phyloP scores from a whole-genome alignment of 1,139 yeast species.

The Taphrina populina region DNA sequence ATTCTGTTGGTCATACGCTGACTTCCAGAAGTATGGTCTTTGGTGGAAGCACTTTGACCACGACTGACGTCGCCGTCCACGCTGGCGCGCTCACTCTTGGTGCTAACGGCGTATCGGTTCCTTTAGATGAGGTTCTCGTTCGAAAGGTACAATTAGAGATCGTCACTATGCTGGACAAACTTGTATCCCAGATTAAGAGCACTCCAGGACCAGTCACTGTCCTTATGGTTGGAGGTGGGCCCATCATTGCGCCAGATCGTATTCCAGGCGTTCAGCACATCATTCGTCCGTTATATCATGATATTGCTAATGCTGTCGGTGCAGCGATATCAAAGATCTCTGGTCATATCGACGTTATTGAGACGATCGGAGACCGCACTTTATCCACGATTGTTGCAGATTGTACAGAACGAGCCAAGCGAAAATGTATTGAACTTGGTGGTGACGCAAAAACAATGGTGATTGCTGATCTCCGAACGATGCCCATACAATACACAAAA shows the following conservation, averaged over 20 bases:
- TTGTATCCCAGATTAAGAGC: constrained; percentile 50
- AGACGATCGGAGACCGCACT: constrained; percentile 37
- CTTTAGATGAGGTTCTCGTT: constrained; percentile 37
- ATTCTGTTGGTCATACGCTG: constrained; percentile 49
- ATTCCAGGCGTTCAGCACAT: constrained; percentile 50
- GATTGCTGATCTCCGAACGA: constrained; percentile 38
- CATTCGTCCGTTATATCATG: constrained; percentile 47
- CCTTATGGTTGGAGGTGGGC: constrained; percentile 52
- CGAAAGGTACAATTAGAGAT: constrained; percentile 41
- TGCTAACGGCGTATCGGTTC: constrained; percentile 40
- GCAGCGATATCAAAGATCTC: constrained; percentile 52
- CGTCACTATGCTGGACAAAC: constrained; percentile 45
- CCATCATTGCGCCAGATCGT: constrained; percentile 47
- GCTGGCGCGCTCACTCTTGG: constrained; percentile 41
- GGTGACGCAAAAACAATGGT: constrained; percentile 36
- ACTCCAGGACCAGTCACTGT: constrained; percentile 51
- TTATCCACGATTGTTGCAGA: constrained; percentile 34
- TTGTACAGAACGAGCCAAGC: constrained; percentile 37
- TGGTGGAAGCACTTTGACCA: constrained; percentile 48
- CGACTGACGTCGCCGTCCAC: constrained; percentile 48
- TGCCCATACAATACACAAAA: constrained; percentile 39
- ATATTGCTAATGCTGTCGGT: constrained; percentile 53
- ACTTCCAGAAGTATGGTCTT: constrained; percentile 44
- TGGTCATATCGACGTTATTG: constrained; percentile 41
- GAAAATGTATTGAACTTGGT: constrained; percentile 37